Evolutionary conservation across 306 rosid genomes (phyloP).

Genomic region (Crataegus laevigata): DNA sequence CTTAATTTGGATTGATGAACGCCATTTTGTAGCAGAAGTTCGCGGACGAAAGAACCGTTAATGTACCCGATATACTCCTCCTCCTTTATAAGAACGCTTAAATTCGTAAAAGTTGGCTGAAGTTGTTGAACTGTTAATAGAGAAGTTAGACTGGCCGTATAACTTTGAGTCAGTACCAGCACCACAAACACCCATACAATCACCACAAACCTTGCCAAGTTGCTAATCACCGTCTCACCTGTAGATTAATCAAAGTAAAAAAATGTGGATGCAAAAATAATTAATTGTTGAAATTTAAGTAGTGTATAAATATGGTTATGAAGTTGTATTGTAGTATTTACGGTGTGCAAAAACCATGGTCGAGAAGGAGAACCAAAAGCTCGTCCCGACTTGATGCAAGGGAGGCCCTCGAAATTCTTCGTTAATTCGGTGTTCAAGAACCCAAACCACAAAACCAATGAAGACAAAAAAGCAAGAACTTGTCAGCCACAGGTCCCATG

Average conservation of each 20-base stretch:
- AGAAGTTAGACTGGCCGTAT: constrained; percentile 58
- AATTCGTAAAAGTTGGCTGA: constrained; percentile 28
- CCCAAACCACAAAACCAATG: constrained; percentile 43
- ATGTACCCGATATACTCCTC: constrained; percentile 41
- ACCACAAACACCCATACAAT: constrained; percentile 60
- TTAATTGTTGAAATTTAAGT: not conserved
- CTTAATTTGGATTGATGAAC: constrained; percentile 26
- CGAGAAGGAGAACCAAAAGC: constrained; percentile 45
- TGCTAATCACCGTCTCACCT: constrained; percentile 56
- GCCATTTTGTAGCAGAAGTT: constrained; percentile 25
- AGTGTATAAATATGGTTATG: not conserved
- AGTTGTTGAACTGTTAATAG: constrained; percentile 50
- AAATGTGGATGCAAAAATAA: not conserved
- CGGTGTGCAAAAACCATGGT: constrained; percentile 37
- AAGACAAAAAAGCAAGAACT: constrained; percentile 21
- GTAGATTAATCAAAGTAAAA: constrained; percentile 1
- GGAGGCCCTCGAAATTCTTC: constrained; percentile 32
- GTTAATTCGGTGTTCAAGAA: constrained; percentile 42
- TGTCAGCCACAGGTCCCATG: constrained; percentile 35
- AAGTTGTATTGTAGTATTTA: constrained; percentile 9
- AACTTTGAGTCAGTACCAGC: constrained; percentile 52
- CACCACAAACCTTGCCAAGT: constrained; percentile 53
- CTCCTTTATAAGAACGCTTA: constrained; percentile 21
- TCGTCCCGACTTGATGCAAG: constrained; percentile 34
- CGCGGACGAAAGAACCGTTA: constrained; percentile 27